Conservation (phyloP, 257 asterid species). For the Eustoma russellianum region DNA sequence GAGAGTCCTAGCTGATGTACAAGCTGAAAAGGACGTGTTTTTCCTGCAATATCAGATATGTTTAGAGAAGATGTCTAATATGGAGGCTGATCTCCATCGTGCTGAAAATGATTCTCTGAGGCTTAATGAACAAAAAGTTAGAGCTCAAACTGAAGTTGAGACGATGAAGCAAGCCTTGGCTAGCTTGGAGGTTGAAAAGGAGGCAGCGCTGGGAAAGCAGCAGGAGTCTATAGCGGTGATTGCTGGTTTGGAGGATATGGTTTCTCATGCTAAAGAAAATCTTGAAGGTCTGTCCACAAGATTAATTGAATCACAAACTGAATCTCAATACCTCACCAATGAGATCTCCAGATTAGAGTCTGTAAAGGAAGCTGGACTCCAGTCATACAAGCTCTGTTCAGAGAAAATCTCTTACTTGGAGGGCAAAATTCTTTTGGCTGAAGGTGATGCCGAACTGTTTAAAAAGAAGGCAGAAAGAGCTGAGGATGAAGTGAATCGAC, state of each 20-base stretch:
- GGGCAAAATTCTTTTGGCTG: conserved; percentile 28
- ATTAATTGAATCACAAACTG: conserved; percentile 45
- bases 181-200: conserved; percentile 56
- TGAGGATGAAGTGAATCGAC: conserved; percentile 48
- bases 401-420: conserved; percentile 50
- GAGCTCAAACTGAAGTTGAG: conserved; percentile 60
- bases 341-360: conserved; percentile 47
- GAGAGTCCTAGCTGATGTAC: conserved; percentile 43
- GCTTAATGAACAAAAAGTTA: conserved; percentile 42
- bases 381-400: conserved; percentile 34
- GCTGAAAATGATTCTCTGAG: conserved; percentile 51
- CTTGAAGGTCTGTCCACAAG: conserved; percentile 27
- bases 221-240: conserved; percentile 41
- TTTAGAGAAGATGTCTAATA: conserved; percentile 39
- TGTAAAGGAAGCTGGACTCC: conserved; percentile 38
- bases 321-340: conserved; percentile 32
- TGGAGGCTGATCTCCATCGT: conserved; percentile 42
- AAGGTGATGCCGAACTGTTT: conserved; percentile 34
- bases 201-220: conserved; percentile 35
- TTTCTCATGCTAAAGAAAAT: conserved; percentile 40
- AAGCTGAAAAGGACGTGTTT: conserved; percentile 56
- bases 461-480: conserved; percentile 53
- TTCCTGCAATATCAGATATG: conserved; percentile 56
- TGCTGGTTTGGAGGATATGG: conserved; percentile 37
- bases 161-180: conserved; percentile 53